Evolutionary conservation across 371 early-diverging fungal genomes (phyloP), one percentile per base, ranked within the genome.

Genomic region (Catenaria anguillulae): DNA sequence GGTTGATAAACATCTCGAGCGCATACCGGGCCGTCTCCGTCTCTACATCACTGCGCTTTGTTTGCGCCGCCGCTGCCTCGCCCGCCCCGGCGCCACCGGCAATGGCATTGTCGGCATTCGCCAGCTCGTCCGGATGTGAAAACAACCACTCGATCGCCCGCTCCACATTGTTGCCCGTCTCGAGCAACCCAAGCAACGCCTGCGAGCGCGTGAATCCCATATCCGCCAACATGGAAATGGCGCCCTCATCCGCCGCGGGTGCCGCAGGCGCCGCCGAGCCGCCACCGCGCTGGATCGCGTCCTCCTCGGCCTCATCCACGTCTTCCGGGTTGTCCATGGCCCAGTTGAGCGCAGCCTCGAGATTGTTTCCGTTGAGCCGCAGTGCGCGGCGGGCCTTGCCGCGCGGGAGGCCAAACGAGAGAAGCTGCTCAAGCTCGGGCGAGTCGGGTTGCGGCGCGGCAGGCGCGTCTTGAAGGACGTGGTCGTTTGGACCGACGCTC

Each of bases 121-220:
- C 40, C 50, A 55, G 33, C 43, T 40, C 33, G 45, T 86, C 92
- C 37, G 89, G 81, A 67, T 92, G 89, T 67, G 80, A 90, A 60
- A 95, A 92, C 43, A 97, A 71, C 88, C 92, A 95, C 62, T 95
- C 96, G 3, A 96, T 81, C 0, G 98, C 98, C 8, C 95, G 84
- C 70, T 91, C 90, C 59, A 91, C 71, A 69, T 87, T 76, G 61
- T 84, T 84, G 60, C 77, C 70, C 89, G 94, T 88, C 68, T 89
- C 85, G 60, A 70, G 66, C 52, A 97, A 77, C 24, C 91, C 97
- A 62, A 79, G 79, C 62, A 81, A 83, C 29, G 89, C 93, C 63
- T 91, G 90, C 21, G 73, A 75, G 34, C 71, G 66, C 3, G 85
- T 77, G 68, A 97, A 97, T 19, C 97, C 97, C 95, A 96, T 95